Conservation (phyloP, 1,284 basidiomycete genomes). For the Ceratobasidium papillatum region DNA sequence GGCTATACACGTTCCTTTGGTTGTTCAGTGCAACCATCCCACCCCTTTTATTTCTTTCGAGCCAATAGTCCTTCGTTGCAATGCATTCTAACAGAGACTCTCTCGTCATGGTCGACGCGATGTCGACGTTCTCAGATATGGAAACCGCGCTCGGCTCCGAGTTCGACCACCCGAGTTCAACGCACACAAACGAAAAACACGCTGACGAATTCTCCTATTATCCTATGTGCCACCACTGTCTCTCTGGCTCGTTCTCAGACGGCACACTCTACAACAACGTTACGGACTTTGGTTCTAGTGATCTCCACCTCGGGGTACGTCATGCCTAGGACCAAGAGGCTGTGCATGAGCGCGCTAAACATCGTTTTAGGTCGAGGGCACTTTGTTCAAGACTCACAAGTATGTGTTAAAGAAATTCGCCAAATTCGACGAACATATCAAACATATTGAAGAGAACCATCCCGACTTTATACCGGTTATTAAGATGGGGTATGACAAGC, state of each 20-base stretch:
- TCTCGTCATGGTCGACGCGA: background rate
- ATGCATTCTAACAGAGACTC: background rate
- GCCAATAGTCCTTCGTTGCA: too few species aligned
- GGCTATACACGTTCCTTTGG: background rate
- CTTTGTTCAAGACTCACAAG: slow-evolving; percentile 23
- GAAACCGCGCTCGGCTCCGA: background rate
- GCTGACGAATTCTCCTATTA: background rate
- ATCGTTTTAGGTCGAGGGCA: background rate
- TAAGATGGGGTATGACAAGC: background rate
- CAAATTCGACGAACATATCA: background rate
- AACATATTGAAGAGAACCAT: background rate
- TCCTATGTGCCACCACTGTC: background rate
- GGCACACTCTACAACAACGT: background rate
- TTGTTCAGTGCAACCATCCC: background rate
- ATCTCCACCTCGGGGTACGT: slow-evolving; percentile 8
- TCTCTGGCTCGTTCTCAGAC: background rate
- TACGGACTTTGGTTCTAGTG: slow-evolving; percentile 26
- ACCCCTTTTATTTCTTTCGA: background rate
- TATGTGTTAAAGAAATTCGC: slow-evolving; percentile 17
- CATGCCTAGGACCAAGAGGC: background rate
- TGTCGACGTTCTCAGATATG: background rate
- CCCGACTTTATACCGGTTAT: background rate
- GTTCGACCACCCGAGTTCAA: background rate
- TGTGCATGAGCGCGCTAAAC: background rate
- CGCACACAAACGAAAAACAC: background rate